phyloP scores from a whole-genome alignment of 768 basidiomycete genomes.

The Termitomyces sp. region DNA sequence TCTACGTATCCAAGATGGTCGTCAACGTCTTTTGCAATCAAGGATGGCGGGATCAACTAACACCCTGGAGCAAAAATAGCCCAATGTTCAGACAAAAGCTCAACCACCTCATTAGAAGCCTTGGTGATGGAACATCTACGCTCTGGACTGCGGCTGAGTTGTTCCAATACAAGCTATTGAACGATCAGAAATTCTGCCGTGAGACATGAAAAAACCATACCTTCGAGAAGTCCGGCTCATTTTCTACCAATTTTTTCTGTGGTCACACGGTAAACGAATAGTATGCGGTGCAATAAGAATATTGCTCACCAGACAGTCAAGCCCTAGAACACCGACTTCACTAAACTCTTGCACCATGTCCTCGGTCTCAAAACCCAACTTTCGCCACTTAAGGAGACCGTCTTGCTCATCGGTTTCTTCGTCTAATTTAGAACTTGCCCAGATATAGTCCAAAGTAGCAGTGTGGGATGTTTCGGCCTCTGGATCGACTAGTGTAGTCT shows the following conservation, averaged over 20 bases:
- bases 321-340: slow-evolving; percentile 74
- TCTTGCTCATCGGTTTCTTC: slow-evolving; percentile 50
- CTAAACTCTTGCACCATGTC: slow-evolving; percentile 73
- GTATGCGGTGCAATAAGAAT: neutral
- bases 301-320: slow-evolving; percentile 73
- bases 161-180: slow-evolving; percentile 71
- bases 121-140: slow-evolving; percentile 80
- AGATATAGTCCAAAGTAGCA: slow-evolving; percentile 60
- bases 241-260: slow-evolving; percentile 66
- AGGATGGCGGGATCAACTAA: slow-evolving; percentile 20
- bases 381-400: slow-evolving; percentile 63
- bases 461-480: slow-evolving; percentile 57
- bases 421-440: slow-evolving; percentile 56
- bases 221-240: slow-evolving; percentile 75
- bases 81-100: slow-evolving; percentile 83
- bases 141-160: slow-evolving; percentile 67
- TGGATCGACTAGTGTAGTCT: slow-evolving; percentile 73
- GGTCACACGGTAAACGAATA: neutral
- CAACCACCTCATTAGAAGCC: slow-evolving; percentile 84
- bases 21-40: slow-evolving; percentile 22
- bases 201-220: slow-evolving; percentile 30
- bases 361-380: slow-evolving; percentile 76
- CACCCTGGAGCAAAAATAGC: slow-evolving; percentile 83
- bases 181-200: slow-evolving; percentile 10
- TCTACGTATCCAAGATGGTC: slow-evolving; percentile 37